Evolutionary conservation across 2,329 filamentous ascomycete species (phyloP).

Genomic region (Hypoxylon sp.): DNA sequence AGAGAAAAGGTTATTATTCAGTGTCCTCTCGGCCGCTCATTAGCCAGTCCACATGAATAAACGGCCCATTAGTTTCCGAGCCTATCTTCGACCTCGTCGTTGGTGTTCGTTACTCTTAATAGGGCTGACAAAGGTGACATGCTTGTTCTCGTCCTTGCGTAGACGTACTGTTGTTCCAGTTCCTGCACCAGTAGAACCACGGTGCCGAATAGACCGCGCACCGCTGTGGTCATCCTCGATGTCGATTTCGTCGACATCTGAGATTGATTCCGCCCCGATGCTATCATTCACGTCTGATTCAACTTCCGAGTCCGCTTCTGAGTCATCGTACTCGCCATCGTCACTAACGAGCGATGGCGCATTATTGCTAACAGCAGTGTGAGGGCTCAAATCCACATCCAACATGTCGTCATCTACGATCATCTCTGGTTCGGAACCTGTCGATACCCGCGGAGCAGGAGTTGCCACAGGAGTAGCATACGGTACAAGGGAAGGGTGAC

Average conservation of each 20-base stretch:
- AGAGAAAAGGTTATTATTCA: conserved; percentile 3
- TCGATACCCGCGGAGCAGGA: conserved; percentile 50
- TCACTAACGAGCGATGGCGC: conserved; percentile 85
- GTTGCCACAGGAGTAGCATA: conserved; percentile 57
- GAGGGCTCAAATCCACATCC: conserved; percentile 75
- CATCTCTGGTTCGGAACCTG: conserved; percentile 43
- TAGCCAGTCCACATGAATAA: conserved; percentile 1
- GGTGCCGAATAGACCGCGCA: conserved; percentile 59
- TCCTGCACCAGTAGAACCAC: conserved; percentile 54
- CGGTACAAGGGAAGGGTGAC: conserved; percentile 57
- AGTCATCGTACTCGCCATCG: conserved; percentile 82
- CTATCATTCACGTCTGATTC: conserved; percentile 70
- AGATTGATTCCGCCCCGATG: conserved; percentile 70
- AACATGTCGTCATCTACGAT: conserved; percentile 65
- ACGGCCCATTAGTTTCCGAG: conserved; percentile 29
- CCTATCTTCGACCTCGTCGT: conserved; percentile 47
- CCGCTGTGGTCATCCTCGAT: conserved; percentile 68
- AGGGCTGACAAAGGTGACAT: conserved; percentile 68
- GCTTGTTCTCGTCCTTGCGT: conserved; percentile 67
- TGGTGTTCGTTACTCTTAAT: conserved; percentile 59
- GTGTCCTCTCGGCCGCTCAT: conserved; percentile 7
- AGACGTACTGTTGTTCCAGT: conserved; percentile 60
- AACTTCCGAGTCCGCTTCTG: conserved; percentile 72
- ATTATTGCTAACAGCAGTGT: conserved; percentile 78
- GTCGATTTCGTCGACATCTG: conserved; percentile 72